Conservation (phyloP, 2,329 filamentous ascomycete species). For the Apiospora marii region DNA sequence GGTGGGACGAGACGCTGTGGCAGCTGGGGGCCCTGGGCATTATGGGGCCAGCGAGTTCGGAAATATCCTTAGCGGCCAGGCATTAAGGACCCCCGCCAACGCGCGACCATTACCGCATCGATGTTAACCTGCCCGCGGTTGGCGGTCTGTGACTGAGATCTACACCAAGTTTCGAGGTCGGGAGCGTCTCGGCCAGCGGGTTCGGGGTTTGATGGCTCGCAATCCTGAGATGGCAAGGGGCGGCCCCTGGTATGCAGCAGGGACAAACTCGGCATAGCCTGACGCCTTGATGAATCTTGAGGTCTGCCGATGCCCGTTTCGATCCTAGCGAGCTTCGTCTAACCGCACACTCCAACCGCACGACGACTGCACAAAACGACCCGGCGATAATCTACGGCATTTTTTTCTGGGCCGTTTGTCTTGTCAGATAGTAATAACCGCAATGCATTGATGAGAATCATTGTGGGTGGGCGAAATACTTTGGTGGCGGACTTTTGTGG, state of each 20-base stretch:
- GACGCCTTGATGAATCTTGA: slow-evolving; percentile 19
- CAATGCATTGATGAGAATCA: not conserved
- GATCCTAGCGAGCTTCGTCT: not conserved
- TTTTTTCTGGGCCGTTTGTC: not conserved
- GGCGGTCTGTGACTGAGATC: not conserved
- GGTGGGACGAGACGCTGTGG: not conserved
- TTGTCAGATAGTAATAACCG: not conserved
- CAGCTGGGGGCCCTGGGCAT: too few relatives aligned
- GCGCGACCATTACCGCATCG: slow-evolving; percentile 10
- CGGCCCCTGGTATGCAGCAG: not conserved
- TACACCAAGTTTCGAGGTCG: slow-evolving; percentile 1
- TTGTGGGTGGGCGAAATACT: too few relatives aligned
- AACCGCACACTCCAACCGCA: not conserved
- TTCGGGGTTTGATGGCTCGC: not conserved
- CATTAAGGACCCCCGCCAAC: slow-evolving; percentile 2
- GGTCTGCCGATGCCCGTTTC: not conserved
- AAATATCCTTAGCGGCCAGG: slow-evolving; percentile 2
- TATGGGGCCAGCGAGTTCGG: not conserved
- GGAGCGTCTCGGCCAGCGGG: not conserved
- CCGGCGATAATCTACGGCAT: not conserved
- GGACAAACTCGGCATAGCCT: not conserved
- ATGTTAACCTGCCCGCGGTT: slow-evolving; percentile 1
- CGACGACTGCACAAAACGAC: not conserved
- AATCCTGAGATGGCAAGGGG: not conserved
- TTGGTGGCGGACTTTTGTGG: not conserved